phyloP scores from a whole-genome alignment of 2,329 filamentous ascomycete genomes.

The Colletotrichum godetiae region DNA sequence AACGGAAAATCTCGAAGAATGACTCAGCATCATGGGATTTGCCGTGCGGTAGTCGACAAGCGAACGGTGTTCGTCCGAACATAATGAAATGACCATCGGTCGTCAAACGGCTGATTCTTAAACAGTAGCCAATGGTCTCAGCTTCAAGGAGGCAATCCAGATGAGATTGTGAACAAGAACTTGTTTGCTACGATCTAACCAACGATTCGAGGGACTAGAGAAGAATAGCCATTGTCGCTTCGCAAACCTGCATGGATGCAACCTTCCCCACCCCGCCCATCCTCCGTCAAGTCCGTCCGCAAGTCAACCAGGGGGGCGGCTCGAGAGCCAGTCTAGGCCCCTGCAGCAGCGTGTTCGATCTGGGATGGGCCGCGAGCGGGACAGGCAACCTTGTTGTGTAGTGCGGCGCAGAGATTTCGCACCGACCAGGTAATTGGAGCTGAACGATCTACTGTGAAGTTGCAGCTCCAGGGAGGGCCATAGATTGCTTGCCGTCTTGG shows the following conservation, averaged over 20 bases:
- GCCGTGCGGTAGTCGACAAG: neutral
- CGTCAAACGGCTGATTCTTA: neutral
- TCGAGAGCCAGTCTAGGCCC: neutral
- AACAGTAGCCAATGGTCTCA: neutral
- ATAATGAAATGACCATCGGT: neutral
- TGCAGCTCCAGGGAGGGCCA: neutral
- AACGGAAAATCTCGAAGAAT: neutral
- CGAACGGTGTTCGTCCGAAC: neutral
- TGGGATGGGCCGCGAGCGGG: neutral
- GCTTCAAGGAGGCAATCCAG: neutral
- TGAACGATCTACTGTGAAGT: neutral
- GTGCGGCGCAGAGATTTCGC: neutral
- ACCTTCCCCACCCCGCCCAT: conserved; percentile 40
- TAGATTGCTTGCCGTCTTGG: neutral
- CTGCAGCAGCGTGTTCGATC: neutral
- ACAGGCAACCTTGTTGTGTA: neutral
- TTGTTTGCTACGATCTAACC: neutral
- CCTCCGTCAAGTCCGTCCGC: neutral
- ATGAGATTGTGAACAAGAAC: neutral
- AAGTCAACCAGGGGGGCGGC: neutral
- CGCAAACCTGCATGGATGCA: conserved; percentile 35
- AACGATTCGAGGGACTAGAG: conserved; percentile 41
- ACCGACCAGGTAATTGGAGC: neutral
- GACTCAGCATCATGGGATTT: neutral
- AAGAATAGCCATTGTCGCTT: neutral